Percentiles rank a stretch among this genome's conserved stretches.
These are phyloP conservation scores for Carex myosuroides DNA, from an alignment of 176 grass and related monocot genomes.

Conservation along the genomic window DNA sequence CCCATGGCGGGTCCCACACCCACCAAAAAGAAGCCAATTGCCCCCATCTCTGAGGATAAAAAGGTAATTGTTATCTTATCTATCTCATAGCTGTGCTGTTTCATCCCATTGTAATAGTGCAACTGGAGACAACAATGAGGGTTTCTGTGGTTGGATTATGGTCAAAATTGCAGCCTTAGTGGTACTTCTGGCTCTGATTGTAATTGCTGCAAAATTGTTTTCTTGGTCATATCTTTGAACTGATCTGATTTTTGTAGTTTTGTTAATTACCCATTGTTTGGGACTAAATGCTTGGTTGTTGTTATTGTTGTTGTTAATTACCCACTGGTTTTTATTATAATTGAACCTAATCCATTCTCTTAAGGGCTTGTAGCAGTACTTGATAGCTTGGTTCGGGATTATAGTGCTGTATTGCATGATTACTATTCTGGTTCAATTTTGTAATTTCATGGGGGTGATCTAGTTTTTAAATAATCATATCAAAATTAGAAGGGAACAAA, in stretches of 20 bases:
- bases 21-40: slow-evolving; percentile 37
- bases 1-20: slow-evolving; percentile 21
- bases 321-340: neutral
- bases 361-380: neutral
- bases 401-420: neutral
- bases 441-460: neutral
- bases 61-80: slow-evolving; percentile 37
- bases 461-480: neutral
- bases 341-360: neutral
- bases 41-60: slow-evolving; percentile 53
- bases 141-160: neutral
- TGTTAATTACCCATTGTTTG: neutral
- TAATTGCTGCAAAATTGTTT: neutral
- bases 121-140: neutral
- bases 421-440: neutral
- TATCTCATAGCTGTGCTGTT: neutral
- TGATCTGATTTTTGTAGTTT: neutral
- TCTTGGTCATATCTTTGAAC: neutral
- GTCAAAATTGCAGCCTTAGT: neutral
- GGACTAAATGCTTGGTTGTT: no score
- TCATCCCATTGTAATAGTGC: neutral
- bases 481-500: neutral
- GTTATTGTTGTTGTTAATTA: neutral
- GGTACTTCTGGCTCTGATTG: neutral
- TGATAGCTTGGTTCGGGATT: neutral